Percentiles rank a stretch among this genome's conserved stretches.
Evolutionary conservation across 2,329 filamentous ascomycete genomes (phyloP).

Genomic region (Rhexocercosporidium sp.): DNA sequence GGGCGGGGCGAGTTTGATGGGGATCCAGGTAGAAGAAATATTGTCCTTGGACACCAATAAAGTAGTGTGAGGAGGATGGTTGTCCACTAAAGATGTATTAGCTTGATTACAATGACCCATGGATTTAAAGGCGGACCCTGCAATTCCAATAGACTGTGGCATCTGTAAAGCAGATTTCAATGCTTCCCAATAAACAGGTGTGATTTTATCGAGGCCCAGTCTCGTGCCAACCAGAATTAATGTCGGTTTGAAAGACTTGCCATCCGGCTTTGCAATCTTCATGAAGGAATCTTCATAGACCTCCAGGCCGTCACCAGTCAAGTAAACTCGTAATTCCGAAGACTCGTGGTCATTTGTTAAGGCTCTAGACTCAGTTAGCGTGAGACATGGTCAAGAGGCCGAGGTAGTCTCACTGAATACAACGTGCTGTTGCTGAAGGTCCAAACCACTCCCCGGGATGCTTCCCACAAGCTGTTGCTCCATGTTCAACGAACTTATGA

Average conservation of each 20-base stretch:
- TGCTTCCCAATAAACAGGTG: constrained; percentile 94
- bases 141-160: constrained; percentile 93
- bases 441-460: constrained; percentile 99
- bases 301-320: constrained; percentile 87
- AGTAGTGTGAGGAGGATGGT: constrained; percentile 80
- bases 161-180: constrained; percentile 84
- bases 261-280: constrained; percentile 72
- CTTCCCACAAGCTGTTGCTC: constrained; percentile 86
- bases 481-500: constrained; percentile 90
- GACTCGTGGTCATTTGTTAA: constrained; percentile 70
- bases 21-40: constrained; percentile 95
- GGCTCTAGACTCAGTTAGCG: constrained; percentile 58
- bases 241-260: constrained; percentile 76
- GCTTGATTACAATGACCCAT: background rate
- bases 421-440: constrained; percentile 92
- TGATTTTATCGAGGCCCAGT: constrained; percentile 92
- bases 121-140: constrained; percentile 66
- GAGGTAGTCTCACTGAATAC: constrained; percentile 75
- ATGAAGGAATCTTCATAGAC: constrained; percentile 92
- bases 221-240: constrained; percentile 88
- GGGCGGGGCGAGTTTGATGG: constrained; percentile 78
- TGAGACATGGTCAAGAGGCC: background rate
- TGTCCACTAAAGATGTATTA: constrained; percentile 67
- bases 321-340: constrained; percentile 77
- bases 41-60: constrained; percentile 73